Base-by-base conservation (phyloP, 2,329 filamentous ascomycete genomes). In the Botrytis galanthina region DNA sequence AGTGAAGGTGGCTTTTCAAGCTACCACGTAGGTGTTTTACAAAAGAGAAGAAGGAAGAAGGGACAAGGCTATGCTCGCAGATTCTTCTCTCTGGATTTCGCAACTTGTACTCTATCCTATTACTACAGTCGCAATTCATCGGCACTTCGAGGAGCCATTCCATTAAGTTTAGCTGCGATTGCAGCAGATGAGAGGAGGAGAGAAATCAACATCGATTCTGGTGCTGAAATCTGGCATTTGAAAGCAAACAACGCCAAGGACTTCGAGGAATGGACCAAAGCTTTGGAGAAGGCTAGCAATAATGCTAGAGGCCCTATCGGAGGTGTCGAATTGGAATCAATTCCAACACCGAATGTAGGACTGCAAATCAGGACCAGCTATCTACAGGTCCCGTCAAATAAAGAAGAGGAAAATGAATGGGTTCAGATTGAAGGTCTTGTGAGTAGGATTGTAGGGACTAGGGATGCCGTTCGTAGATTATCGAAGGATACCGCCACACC, bases 41-140 rank as follows among this genome's bases (percentile, higher is more conserved):
- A 94, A 76, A 99, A 99, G 86, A 91, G 96, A 79, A 89, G 95
- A 77, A 90, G 96, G 74, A 98, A 98, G 87, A 92, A 93, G 84
- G 94, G 95, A 63, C 96, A 98, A 82, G 95, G 95, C 61, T 97
- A 94, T 82, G 96, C 96, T 9, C 89, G 93, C 73, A 90, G 96
- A 54, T 99, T 96, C 86, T 99, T 99, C 83, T 98, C 95, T 0
- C 86, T 99, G 72, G 96, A 99, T 82, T 98, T 95, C 81, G 94
- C 92, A 6, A 95, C 95, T 0, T 97, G 93, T 75, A 98, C 96
- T 0, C 85, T 99, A 46, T 98, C 96, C 0, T 99, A 99, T 84
- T 99, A 98, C 81, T 93, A 97, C 81, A 96, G 95, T 81, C 92
- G 94, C 63, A 95, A 97, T 80, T 97, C 95, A 8, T 97, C 95